Conservation (phyloP, 768 basidiomycete species). For the Pleurotus tuoliensis region DNA sequence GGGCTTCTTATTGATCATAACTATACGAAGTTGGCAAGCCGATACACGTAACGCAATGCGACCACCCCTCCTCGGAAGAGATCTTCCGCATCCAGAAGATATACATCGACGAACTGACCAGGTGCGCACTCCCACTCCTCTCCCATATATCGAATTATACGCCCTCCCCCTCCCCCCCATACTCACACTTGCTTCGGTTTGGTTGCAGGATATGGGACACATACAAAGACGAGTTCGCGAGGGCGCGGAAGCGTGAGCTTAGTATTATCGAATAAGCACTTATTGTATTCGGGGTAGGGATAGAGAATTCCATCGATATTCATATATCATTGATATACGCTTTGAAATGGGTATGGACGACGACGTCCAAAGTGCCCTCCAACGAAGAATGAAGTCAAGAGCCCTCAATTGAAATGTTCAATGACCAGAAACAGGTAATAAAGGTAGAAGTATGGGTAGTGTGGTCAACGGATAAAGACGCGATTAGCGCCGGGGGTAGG, state of each 20-base stretch:
- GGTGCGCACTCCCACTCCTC: conserved; percentile 44
- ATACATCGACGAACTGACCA: conserved; percentile 90
- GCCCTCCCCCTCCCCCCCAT: no score
- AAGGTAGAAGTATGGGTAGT: no score
- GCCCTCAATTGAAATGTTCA: no score
- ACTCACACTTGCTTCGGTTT: no score
- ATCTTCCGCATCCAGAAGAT: conserved; percentile 71
- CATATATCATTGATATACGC: no score
- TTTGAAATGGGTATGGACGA: no score
- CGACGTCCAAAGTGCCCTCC: no score
- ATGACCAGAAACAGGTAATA: no score
- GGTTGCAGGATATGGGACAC: conserved; percentile 84
- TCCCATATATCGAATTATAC: not conserved
- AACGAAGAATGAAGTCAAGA: no score
- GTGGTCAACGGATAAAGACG: no score
- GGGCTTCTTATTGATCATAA: not conserved
- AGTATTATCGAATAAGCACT: conserved; percentile 64
- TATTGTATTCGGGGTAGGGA: not conserved
- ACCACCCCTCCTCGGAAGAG: conserved; percentile 80
- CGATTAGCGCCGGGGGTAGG: no score
- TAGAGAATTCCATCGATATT: no score
- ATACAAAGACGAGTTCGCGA: conserved; percentile 93
- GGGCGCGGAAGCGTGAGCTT: conserved; percentile 72
- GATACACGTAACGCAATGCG: conserved; percentile 71
- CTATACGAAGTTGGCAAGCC: conserved; percentile 74